phyloP scores from a whole-genome alignment of 352 stramenopile species.

The Pythium sukuiense region DNA sequence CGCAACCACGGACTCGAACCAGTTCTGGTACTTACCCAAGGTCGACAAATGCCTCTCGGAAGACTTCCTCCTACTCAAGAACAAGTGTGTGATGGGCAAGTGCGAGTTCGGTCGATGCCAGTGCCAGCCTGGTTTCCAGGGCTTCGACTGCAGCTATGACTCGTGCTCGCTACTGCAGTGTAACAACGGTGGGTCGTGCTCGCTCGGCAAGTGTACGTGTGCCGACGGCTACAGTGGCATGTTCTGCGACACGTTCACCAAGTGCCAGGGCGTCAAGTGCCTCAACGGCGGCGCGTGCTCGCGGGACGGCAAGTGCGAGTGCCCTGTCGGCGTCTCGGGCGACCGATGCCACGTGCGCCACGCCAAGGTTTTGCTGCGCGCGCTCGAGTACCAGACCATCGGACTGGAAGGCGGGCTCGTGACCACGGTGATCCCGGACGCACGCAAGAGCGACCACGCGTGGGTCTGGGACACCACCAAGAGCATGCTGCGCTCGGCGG shows the following conservation, averaged over 20 bases:
- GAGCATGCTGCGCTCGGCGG: conserved; percentile 9
- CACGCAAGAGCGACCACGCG: conserved; percentile 4
- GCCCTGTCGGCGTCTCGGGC: conserved; percentile 8
- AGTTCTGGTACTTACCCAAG: conserved; percentile 7
- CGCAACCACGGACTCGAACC: neutral
- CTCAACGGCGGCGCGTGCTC: conserved; percentile 10
- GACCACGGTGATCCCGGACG: neutral
- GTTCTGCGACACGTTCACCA: conserved; percentile 17
- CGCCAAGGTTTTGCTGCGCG: conserved; percentile 5
- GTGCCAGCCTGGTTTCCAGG: conserved; percentile 5
- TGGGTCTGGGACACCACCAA: conserved; percentile 15
- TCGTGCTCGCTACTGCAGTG: conserved; percentile 5
- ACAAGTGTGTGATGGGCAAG: conserved; percentile 4
- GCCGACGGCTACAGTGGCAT: conserved; percentile 3
- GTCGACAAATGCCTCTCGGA: neutral
- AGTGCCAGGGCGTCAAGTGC: conserved; percentile 13
- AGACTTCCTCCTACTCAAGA: conserved; percentile 5
- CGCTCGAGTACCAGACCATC: conserved; percentile 7
- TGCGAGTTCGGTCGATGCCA: conserved; percentile 11
- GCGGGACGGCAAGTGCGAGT: conserved; percentile 6
- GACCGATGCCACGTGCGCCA: neutral
- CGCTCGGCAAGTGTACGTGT: conserved; percentile 10
- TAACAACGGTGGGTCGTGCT: conserved; percentile 13
- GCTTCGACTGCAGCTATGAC: conserved; percentile 8
- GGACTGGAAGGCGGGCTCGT: conserved; percentile 7